phyloP scores from a whole-genome alignment of 805 yeast genomes.

The Blastobotrys parvus region DNA sequence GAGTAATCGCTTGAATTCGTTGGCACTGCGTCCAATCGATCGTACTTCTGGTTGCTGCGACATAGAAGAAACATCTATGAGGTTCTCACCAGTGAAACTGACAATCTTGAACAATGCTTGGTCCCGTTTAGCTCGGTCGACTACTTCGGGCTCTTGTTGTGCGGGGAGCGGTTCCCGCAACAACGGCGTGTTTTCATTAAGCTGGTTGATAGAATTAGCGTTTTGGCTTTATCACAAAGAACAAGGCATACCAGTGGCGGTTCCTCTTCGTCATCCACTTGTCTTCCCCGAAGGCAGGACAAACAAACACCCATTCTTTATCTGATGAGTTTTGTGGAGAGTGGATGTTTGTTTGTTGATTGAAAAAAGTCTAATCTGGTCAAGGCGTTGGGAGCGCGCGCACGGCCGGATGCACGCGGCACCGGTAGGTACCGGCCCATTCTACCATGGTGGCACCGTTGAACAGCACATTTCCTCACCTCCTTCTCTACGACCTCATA shows the following conservation, averaged over 20 bases:
- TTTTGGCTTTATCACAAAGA: background rate
- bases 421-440: too few species aligned
- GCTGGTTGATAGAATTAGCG: background rate
- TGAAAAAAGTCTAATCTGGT: too few species aligned
- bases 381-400: too few species aligned
- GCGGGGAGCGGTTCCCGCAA: slow-evolving; percentile 2
- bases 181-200: slow-evolving; percentile 5
- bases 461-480: background rate
- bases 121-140: slow-evolving; percentile 10
- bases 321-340: too few species aligned
- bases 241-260: slow-evolving; percentile 1
- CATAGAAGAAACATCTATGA: slow-evolving; percentile 17
- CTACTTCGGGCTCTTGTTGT: background rate
- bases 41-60: slow-evolving; percentile 14
- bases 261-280: slow-evolving; percentile 5
- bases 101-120: slow-evolving; percentile 14
- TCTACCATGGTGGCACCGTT: too few species aligned
- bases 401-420: too few species aligned
- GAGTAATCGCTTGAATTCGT: slow-evolving; percentile 11
- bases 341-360: too few species aligned
- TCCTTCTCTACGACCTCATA: background rate
- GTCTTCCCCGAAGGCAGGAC: slow-evolving; percentile 11
- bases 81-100: slow-evolving; percentile 14
- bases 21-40: slow-evolving; percentile 10
- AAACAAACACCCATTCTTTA: slow-evolving; percentile 14